Evolutionary conservation across 2,329 filamentous ascomycete species (phyloP).

Genomic region (Samsoniella hepiali): DNA sequence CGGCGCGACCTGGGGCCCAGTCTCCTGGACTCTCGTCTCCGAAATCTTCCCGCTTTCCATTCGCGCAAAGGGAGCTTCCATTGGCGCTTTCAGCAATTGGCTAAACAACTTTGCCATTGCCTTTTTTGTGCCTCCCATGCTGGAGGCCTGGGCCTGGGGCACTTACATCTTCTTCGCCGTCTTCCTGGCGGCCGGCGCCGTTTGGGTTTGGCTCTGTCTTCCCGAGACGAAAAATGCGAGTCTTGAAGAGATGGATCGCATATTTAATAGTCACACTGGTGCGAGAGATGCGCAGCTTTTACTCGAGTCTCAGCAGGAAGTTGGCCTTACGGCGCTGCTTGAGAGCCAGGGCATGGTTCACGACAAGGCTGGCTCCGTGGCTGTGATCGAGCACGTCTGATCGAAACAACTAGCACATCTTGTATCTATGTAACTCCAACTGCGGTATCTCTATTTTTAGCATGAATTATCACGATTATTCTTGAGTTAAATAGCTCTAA

Average conservation of each 20-base stretch:
- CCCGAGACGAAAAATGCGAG: constrained; percentile 54
- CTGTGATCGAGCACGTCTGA: constrained; percentile 8
- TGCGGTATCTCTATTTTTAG: background rate
- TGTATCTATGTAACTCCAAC: background rate
- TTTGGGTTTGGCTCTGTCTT: constrained; percentile 49
- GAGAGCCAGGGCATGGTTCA: constrained; percentile 8
- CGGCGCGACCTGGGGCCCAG: constrained; percentile 43
- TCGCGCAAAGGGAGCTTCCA: constrained; percentile 42
- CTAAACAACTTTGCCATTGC: constrained; percentile 47
- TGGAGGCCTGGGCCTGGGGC: constrained; percentile 40
- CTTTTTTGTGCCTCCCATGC: constrained; percentile 42
- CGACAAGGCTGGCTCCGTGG: constrained; percentile 8
- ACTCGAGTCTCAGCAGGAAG: constrained; percentile 26
- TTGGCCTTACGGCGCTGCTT: constrained; percentile 22
- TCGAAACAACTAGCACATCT: background rate
- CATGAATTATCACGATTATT: background rate
- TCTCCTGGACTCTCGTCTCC: constrained; percentile 46
- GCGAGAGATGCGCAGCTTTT: constrained; percentile 26
- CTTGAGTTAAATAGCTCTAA: background rate
- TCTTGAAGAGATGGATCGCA: constrained; percentile 52
- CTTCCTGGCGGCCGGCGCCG: constrained; percentile 43
- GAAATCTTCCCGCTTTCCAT: constrained; percentile 46
- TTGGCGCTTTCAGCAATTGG: constrained; percentile 43
- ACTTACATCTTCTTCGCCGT: constrained; percentile 56
- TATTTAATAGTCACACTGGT: constrained; percentile 43